Evolutionary conservation across 2,329 filamentous ascomycete species (phyloP), one percentile per base, ranked within the genome.

Genomic region (Hypoxylon sp.): DNA sequence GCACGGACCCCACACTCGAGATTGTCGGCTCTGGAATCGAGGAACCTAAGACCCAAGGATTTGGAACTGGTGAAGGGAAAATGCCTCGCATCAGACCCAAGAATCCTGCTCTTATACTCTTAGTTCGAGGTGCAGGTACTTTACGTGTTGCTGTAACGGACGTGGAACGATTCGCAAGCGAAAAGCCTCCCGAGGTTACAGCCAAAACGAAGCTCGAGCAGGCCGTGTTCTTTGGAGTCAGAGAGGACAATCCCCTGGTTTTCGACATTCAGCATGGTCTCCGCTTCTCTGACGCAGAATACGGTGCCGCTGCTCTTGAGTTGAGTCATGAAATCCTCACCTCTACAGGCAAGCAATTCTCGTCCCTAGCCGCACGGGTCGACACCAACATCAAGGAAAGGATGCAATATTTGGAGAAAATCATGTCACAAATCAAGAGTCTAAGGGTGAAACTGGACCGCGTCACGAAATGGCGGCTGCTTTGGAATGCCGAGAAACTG

Each of bases 401-500:
- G 56, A 88, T 90, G 14, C 86, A 87, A 59, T 93, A 93, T 25
- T 82, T 98, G 46, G 87, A 90, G 69, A 90, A 92, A 61, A 85
- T 99, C 57, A 92, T 93, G 59, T 82, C 84, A 2, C 89, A 96
- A 72, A 81, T 98, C 11, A 86, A 87, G 68, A 85, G 86, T 5
- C 89, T 90, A 32, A 90, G 89, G 65, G 84, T 89, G 25, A 82
- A 88, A 2, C 79, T 98, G 5, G 88, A 91, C 69, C 87, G 89
- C 43, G 82, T 82, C 23, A 90, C 90, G 1, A 89, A 90, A 72
- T 98, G 94, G 94, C 85, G 87, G 68, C 81, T 99, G 32, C 82
- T 99, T n/a, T 92, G 90, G 84, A 90, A 95, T 75, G 95, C 95
- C 0, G 96, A 99, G 79, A 97, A 94, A 79, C 87, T 98, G 81